These are phyloP conservation scores for Mortierella polycephala DNA, from an alignment of 371 early-diverging fungal genomes.

Conservation along the genomic window DNA sequence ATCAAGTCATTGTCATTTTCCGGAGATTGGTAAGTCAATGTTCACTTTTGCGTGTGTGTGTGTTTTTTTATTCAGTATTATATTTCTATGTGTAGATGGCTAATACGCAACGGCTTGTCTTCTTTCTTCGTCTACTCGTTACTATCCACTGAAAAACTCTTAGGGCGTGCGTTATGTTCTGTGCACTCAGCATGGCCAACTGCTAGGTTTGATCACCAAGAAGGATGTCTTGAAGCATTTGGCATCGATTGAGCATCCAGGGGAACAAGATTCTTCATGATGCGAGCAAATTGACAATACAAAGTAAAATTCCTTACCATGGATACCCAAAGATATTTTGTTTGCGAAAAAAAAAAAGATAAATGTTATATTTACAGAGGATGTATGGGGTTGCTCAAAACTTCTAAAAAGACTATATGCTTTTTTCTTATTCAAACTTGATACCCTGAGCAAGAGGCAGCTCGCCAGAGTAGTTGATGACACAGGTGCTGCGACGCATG, in stretches of 20 bases:
- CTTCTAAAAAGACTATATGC: too few relatives aligned
- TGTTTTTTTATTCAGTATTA: neutral
- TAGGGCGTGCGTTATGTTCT: slow-evolving; percentile 72
- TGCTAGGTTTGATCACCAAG: slow-evolving; percentile 75
- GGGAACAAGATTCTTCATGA: slow-evolving; percentile 36
- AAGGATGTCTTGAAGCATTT: slow-evolving; percentile 73
- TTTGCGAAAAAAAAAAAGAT: too few relatives aligned
- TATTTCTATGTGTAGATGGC: neutral
- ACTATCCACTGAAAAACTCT: neutral
- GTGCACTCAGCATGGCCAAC: slow-evolving; percentile 63
- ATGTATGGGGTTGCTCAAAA: too few relatives aligned
- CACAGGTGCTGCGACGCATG: slow-evolving; percentile 64
- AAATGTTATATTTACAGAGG: too few relatives aligned
- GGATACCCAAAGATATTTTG: too few relatives aligned
- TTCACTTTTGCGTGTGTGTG: neutral
- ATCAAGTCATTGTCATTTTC: slow-evolving; percentile 80
- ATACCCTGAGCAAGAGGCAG: slow-evolving; percentile 98
- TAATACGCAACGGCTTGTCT: neutral
- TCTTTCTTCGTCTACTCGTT: neutral
- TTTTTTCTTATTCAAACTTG: slow-evolving; percentile 84
- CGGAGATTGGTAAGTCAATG: slow-evolving; percentile 62
- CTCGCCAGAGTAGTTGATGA: slow-evolving; percentile 88
- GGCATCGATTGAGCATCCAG: slow-evolving; percentile 55
- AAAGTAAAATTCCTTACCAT: too few relatives aligned
- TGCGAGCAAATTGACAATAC: neutral